A percentile compares a stretch with the other conserved stretches of the same genome.
Conservation (phyloP, 192 early-diverging fungal species). For the Coemansia umbellata region DNA sequence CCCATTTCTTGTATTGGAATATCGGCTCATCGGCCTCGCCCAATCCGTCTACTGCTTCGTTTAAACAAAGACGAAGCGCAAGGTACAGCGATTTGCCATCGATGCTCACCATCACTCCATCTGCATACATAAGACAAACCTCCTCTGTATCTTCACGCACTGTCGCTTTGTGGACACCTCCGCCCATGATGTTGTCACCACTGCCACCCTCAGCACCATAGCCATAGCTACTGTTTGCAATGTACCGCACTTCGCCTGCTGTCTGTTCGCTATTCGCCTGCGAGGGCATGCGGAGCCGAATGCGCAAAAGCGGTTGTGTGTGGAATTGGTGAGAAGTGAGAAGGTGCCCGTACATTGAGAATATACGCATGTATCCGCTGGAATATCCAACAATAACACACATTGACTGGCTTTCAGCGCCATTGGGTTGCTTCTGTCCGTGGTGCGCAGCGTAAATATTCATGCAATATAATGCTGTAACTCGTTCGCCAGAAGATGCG, state of each 20-base stretch:
- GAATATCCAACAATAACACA: conserved; percentile 45
- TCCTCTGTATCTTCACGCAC: conserved; percentile 27
- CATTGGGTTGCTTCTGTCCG: neutral
- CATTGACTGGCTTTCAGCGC: conserved; percentile 3
- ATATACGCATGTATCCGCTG: conserved; percentile 36
- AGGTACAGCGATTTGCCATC: conserved; percentile 41
- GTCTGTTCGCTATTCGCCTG: conserved; percentile 12
- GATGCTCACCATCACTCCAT: conserved; percentile 37
- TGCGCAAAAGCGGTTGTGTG: conserved; percentile 18
- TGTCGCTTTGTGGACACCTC: neutral
- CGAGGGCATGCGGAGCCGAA: conserved; percentile 32
- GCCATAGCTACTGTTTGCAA: neutral
- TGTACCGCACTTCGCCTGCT: conserved; percentile 9
- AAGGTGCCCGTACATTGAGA: conserved; percentile 33
- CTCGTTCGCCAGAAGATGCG: conserved; percentile 15
- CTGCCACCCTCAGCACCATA: neutral
- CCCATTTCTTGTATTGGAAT: conserved; percentile 49
- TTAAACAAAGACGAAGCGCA: conserved; percentile 37
- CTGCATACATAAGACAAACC: conserved; percentile 32
- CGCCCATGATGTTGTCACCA: neutral
- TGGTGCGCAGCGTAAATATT: conserved; percentile 17
- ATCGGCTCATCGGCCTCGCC: conserved; percentile 17
- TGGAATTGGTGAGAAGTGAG: conserved; percentile 41
- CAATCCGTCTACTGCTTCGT: conserved; percentile 8
- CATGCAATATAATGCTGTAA: conserved; percentile 37